Conservation (phyloP, 495 filamentous ascomycete species). For the Trichoderma reesei region DNA sequence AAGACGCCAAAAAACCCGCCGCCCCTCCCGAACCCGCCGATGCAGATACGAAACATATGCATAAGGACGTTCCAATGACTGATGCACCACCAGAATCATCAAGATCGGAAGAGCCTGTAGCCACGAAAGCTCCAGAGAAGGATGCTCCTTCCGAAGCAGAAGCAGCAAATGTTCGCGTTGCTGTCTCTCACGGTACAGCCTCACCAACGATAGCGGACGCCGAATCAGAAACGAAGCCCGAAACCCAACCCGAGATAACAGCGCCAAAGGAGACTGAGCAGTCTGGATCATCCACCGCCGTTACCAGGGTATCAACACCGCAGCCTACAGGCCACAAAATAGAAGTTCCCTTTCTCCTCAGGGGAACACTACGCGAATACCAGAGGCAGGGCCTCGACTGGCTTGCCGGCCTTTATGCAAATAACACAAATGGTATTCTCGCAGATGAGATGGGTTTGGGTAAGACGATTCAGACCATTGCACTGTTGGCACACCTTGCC, state of each 20-base stretch:
- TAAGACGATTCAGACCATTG: slow-evolving; percentile 98
- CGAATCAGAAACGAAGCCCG: background rate
- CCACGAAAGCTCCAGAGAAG: background rate
- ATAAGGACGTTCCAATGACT: background rate
- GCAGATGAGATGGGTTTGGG: slow-evolving; percentile 99
- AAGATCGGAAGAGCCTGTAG: background rate
- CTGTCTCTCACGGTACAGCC: background rate
- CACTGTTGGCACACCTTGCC: slow-evolving; percentile 85
- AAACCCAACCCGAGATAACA: background rate
- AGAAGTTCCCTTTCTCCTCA: slow-evolving; percentile 75
- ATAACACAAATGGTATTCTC: slow-evolving; percentile 92
- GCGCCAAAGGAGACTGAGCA: slow-evolving; percentile 21
- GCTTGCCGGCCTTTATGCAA: slow-evolving; percentile 87
- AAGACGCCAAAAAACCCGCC: background rate
- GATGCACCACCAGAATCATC: background rate
- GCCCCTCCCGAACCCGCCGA: background rate
- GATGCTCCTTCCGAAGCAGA: background rate
- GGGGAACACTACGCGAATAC: slow-evolving; percentile 89
- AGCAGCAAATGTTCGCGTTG: background rate
- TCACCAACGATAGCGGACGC: background rate
- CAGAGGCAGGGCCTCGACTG: slow-evolving; percentile 95
- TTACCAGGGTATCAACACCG: slow-evolving; percentile 13
- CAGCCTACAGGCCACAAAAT: slow-evolving; percentile 44
- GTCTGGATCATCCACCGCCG: slow-evolving; percentile 33
- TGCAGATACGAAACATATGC: background rate